Evolutionary conservation across 306 rosid genomes (phyloP).

Genomic region (Medicago lupulina): DNA sequence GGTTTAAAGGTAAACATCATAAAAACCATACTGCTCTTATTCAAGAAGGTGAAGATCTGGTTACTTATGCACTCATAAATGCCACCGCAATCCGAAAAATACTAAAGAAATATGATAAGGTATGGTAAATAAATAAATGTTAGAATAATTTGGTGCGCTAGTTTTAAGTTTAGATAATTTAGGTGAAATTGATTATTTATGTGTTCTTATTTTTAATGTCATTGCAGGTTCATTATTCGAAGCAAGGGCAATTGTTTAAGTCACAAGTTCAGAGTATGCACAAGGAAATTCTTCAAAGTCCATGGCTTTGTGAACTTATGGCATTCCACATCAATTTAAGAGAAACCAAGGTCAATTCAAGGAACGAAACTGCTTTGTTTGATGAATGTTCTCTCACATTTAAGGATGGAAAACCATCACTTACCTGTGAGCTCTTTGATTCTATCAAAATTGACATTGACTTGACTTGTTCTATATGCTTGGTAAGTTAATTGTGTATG

Average conservation of each 20-base stretch:
- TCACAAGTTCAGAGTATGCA: slow-evolving; percentile 83
- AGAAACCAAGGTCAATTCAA: slow-evolving; percentile 59
- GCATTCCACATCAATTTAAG: slow-evolving; percentile 89
- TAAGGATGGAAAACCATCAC: slow-evolving; percentile 81
- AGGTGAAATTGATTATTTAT: slow-evolving; percentile 21
- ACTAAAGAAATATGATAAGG: slow-evolving; percentile 94
- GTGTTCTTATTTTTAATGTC: slow-evolving; percentile 16
- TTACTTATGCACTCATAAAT: slow-evolving; percentile 82
- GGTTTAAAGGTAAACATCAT: slow-evolving; percentile 67
- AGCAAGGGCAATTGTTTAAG: slow-evolving; percentile 91
- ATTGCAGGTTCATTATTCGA: slow-evolving; percentile 85
- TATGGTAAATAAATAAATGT: slow-evolving; percentile 12
- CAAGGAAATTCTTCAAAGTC: slow-evolving; percentile 91
- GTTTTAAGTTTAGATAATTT: neutral
- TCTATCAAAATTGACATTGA: slow-evolving; percentile 80
- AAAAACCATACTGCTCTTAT: slow-evolving; percentile 56
- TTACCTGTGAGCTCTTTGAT: slow-evolving; percentile 82
- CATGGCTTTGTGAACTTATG: slow-evolving; percentile 94
- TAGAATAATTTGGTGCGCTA: neutral
- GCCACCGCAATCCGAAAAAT: slow-evolving; percentile 85
- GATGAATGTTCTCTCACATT: slow-evolving; percentile 71
- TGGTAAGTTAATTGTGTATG: slow-evolving; percentile 61
- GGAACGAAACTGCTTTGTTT: slow-evolving; percentile 55
- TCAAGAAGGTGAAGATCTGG: slow-evolving; percentile 90
- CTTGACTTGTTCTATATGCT: slow-evolving; percentile 92